Conservation (phyloP, 169 alveolate genomes). For the Plasmodium falciparum region DNA sequence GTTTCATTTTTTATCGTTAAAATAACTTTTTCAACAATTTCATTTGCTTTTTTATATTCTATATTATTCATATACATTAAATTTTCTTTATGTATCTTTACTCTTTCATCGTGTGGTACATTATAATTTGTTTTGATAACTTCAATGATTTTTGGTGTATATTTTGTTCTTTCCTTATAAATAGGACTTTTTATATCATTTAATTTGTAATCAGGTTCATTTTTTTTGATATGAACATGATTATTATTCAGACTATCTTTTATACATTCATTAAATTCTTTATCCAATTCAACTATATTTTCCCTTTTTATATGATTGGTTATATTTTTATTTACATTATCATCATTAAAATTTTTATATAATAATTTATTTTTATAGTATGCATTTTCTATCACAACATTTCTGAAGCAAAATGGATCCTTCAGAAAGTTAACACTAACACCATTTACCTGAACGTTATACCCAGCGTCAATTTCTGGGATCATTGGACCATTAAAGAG, state of each 20-base stretch:
- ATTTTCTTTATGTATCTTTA: conserved; percentile 7
- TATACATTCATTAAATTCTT: neutral
- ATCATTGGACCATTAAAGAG: conserved; percentile 53
- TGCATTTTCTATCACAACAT: conserved; percentile 11
- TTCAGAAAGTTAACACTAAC: conserved; percentile 56
- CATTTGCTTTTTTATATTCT: conserved; percentile 11
- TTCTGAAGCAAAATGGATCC: conserved; percentile 71
- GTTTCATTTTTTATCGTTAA: conserved; percentile 1
- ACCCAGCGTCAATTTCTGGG: conserved; percentile 71
- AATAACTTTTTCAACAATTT: conserved; percentile 7
- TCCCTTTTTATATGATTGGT: conserved; percentile 1
- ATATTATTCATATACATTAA: conserved; percentile 15
- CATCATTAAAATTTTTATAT: conserved; percentile 1
- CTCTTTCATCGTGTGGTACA: conserved; percentile 25
- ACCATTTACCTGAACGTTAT: conserved; percentile 63
- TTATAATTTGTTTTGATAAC: conserved; percentile 4
- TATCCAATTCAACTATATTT: conserved; percentile 6
- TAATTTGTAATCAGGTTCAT: neutral
- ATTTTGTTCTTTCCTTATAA: conserved; percentile 30
- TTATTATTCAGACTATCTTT: conserved; percentile 1
- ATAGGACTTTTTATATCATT: conserved; percentile 3
- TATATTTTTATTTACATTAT: conserved; percentile 18
- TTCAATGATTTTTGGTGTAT: conserved; percentile 15
- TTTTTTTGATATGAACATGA: neutral
- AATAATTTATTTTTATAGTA: neutral